Evolutionary conservation across 1,284 basidiomycete species (phyloP), one percentile per base, ranked within the genome.

Genomic region (Pseudozyma sp.): DNA sequence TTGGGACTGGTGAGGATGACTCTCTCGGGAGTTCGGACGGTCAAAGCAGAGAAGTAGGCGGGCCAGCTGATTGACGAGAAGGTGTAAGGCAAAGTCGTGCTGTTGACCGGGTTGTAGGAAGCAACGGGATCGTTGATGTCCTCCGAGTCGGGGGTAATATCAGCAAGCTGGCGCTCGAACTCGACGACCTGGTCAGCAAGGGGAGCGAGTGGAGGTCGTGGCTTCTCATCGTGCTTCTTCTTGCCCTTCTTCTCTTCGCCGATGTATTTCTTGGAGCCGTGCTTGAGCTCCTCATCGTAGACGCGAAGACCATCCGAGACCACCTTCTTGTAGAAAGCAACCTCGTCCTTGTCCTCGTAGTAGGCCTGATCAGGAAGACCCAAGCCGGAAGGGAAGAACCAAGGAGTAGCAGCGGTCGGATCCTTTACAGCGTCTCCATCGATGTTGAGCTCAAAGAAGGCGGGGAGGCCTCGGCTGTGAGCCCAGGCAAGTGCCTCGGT

Each of bases 311-410:
- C 88, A 19, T 89, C 88, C 75, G 90, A 88, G 25, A 96, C 86
- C 16, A 93, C 90, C 47, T 87, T 87, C 70, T 89, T 87, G 86
- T 97, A 97, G 12, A 92, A 86, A 25, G 90, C 88, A 21, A 90
- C 85, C 50, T 93, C 89, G 0, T 88, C 87, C 59, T 90, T 87
- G 69, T 98, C 95, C 52, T 92, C 89, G 85, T 94, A 98, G 85
- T 98, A 97, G 86, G 95, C 93, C 91, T 95, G 94, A 45, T 94
- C 91, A 1, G 95, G 95, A 13, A 98, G 90, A 36, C 94, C 93
- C 8, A 97, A 88, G 11, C 87, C 89, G 8, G 92, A 89, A 82
- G 98, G 95, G 74, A 89, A 91, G 81, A 98, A 90, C 91, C 92
- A 94, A 16, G 95, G 88, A 0, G 90, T 89, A 89, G 96, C 94